phyloP scores from a whole-genome alignment of 2,329 filamentous ascomycete genomes.

The Periconia digitata region DNA sequence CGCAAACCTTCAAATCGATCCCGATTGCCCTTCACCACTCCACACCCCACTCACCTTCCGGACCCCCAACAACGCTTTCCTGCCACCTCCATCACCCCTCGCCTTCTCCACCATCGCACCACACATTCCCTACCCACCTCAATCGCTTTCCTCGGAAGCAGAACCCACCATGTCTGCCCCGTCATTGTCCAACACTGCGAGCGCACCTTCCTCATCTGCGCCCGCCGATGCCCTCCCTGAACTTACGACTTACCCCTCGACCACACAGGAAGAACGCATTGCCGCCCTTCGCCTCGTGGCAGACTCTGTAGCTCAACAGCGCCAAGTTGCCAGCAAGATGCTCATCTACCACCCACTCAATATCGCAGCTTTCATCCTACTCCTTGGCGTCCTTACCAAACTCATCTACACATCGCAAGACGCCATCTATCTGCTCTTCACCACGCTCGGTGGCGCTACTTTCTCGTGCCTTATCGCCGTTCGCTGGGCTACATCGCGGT shows the following conservation, averaged over 20 bases:
- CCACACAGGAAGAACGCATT: conserved; percentile 60
- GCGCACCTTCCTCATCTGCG: conserved; percentile 22
- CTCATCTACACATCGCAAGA: conserved; percentile 43
- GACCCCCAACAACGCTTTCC: conserved; percentile 52
- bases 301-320: conserved; percentile 81
- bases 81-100: conserved; percentile 51
- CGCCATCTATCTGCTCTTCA: conserved; percentile 59
- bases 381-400: conserved; percentile 44
- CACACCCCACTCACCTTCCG: conserved; percentile 63
- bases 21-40: conserved; percentile 61
- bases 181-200: conserved; percentile 22
- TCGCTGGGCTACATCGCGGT: conserved; percentile 62
- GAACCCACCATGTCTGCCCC: not conserved
- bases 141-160: not conserved
- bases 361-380: conserved; percentile 42
- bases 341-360: conserved; percentile 49
- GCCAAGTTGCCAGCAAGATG: conserved; percentile 64
- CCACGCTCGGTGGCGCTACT: conserved; percentile 62
- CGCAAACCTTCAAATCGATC: conserved; percentile 72
- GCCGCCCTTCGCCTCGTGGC: conserved; percentile 73
- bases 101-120: conserved; percentile 49
- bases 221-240: conserved; percentile 50
- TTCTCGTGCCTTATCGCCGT: conserved; percentile 66
- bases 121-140: conserved; percentile 24
- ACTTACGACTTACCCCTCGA: conserved; percentile 60